Percentiles rank a stretch among this genome's conserved stretches.
These are phyloP conservation scores for Penicillium flavigenum DNA, from an alignment of 495 filamentous ascomycete species.

Conservation along the genomic window DNA sequence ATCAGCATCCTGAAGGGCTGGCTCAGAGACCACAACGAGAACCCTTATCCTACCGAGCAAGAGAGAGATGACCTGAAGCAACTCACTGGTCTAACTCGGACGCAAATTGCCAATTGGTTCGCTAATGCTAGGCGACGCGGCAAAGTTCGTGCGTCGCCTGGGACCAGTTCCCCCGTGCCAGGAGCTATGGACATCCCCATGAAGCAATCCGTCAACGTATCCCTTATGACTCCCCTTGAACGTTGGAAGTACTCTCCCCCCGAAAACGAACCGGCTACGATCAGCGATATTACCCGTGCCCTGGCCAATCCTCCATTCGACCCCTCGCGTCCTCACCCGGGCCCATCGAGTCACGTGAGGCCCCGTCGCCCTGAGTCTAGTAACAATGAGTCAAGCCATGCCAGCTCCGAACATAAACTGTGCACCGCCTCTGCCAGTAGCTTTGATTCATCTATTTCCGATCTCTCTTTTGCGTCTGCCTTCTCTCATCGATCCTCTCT, in stretches of 20 bases:
- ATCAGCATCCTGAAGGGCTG: slow-evolving; percentile 75
- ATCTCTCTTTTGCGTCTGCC: slow-evolving; percentile 69
- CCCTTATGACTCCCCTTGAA: slow-evolving; percentile 77
- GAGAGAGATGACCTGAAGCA: slow-evolving; percentile 73
- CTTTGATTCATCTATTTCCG: slow-evolving; percentile 61
- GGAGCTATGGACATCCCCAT: slow-evolving; percentile 67
- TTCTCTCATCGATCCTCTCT: slow-evolving; percentile 66
- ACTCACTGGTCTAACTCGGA: slow-evolving; percentile 70
- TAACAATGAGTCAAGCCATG: slow-evolving; percentile 62
- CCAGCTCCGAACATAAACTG: slow-evolving; percentile 58
- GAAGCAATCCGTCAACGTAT: slow-evolving; percentile 45
- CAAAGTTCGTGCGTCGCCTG: slow-evolving; percentile 62
- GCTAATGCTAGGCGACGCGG: slow-evolving; percentile 78
- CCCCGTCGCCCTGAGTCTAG: slow-evolving; percentile 51
- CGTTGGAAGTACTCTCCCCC: slow-evolving; percentile 85
- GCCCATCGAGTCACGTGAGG: slow-evolving; percentile 42
- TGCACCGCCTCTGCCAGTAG: slow-evolving; percentile 70
- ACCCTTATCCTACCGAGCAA: slow-evolving; percentile 79
- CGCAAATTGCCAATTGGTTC: slow-evolving; percentile 82
- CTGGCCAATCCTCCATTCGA: slow-evolving; percentile 59
- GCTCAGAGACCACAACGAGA: slow-evolving; percentile 68
- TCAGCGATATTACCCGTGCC: slow-evolving; percentile 75
- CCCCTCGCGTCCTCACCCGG: slow-evolving; percentile 49
- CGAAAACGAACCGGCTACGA: slow-evolving; percentile 80
- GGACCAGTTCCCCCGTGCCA: slow-evolving; percentile 58